These are phyloP conservation scores for Dictyostelium intermedium DNA, from an alignment of 78 protist genomes.

Conservation along the genomic window DNA sequence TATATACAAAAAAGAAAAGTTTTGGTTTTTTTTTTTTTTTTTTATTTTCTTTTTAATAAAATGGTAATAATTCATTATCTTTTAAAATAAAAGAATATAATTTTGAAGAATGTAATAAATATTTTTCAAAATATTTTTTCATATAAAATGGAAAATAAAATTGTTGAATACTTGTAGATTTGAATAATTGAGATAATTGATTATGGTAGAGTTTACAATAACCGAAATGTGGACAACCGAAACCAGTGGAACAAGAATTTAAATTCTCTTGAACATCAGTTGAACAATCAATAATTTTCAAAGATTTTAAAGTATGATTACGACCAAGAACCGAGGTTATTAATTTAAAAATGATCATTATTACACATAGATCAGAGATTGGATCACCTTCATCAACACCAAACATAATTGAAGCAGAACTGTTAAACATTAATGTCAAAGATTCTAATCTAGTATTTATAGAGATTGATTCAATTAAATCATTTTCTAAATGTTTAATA, in stretches of 20 bases:
- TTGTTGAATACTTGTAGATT: not conserved
- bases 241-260: not conserved
- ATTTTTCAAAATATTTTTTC: not conserved
- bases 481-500: not conserved
- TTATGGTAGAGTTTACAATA: not conserved
- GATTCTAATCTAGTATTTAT: not conserved
- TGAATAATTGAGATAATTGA: not conserved
- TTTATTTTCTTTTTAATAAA: not conserved
- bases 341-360: not conserved
- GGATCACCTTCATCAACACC: not conserved
- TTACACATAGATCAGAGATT: not conserved
- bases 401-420: not conserved
- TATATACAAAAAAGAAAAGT: too few relatives aligned
- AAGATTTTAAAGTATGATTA: not conserved
- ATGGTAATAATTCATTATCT: constrained; percentile 2
- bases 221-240: not conserved
- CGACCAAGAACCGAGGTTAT: not conserved
- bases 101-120: not conserved
- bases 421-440: not conserved
- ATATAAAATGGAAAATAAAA: not conserved
- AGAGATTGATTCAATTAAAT: not conserved
- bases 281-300: constrained; percentile 2
- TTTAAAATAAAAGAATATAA: constrained; percentile 10
- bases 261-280: not conserved
- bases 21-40: not conserved